Evolutionary conservation across 2,329 filamentous ascomycete species (phyloP).

Genomic region (Fusarium solani-melongenae): DNA sequence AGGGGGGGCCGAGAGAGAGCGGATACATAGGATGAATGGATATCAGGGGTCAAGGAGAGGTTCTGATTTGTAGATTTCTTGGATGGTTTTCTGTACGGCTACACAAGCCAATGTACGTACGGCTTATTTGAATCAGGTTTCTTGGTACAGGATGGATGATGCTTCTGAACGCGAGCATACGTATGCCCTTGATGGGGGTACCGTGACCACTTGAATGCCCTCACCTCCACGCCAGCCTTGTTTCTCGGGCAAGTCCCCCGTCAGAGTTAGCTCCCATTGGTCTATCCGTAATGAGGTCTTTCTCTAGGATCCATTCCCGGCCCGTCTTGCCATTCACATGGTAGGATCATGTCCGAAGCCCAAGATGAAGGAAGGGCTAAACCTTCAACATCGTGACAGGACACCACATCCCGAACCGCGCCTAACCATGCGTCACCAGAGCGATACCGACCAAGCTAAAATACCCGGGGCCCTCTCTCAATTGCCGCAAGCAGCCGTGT

Average conservation of each 20-base stretch:
- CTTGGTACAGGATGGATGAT: constrained; percentile 6
- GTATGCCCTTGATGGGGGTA: constrained; percentile 18
- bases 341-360: background rate
- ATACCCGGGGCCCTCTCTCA: background rate
- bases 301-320: background rate
- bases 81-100: constrained; percentile 28
- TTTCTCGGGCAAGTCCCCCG: background rate
- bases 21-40: constrained; percentile 10
- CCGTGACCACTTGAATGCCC: constrained; percentile 5
- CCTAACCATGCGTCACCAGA: constrained; percentile 3
- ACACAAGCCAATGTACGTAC: constrained; percentile 16
- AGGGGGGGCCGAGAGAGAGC: constrained; percentile 1
- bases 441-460: background rate
- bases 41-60: constrained; percentile 17
- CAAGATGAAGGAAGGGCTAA: background rate
- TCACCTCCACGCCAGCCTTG: background rate
- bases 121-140: constrained; percentile 28
- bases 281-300: background rate
- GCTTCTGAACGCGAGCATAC: constrained; percentile 15
- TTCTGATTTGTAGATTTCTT: constrained; percentile 34
- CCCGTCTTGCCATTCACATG: background rate
- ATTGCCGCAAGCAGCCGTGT: background rate
- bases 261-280: background rate
- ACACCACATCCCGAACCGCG: background rate
- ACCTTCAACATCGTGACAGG: background rate